Conservation (phyloP, 495 filamentous ascomycete species). For the Amorphotheca resinae region DNA sequence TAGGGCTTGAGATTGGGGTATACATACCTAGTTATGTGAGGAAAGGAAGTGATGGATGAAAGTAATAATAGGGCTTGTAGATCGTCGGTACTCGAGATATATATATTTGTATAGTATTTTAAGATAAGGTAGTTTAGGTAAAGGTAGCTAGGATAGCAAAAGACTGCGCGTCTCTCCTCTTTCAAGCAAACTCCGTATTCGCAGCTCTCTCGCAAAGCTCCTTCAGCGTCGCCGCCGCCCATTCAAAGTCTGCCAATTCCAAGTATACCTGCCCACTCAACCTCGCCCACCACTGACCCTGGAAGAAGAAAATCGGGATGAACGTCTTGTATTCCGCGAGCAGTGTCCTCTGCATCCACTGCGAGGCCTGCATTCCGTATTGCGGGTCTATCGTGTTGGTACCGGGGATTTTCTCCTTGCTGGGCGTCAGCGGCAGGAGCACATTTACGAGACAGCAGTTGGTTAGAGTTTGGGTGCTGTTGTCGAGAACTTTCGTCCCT, state of each 20-base stretch:
- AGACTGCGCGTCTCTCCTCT: too few relatives aligned
- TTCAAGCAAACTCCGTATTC: conserved; percentile 43
- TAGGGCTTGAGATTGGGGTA: too few relatives aligned
- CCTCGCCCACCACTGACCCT: conserved; percentile 50
- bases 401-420: conserved; percentile 3
- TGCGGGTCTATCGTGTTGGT: conserved; percentile 13
- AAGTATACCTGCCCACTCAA: conserved; percentile 73
- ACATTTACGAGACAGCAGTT: conserved; percentile 53
- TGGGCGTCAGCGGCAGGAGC: conserved; percentile 49
- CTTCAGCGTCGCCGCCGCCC: conserved; percentile 47
- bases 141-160: too few relatives aligned
- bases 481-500: conserved; percentile 60
- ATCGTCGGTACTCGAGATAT: too few relatives aligned
- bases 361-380: conserved; percentile 22
- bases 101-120: too few relatives aligned
- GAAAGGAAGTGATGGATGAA: too few relatives aligned
- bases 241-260: conserved; percentile 65
- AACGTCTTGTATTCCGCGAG: conserved; percentile 56
- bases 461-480: conserved; percentile 32
- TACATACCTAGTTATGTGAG: too few relatives aligned
- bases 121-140: too few relatives aligned
- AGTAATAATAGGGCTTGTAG: too few relatives aligned
- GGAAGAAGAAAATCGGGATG: conserved; percentile 48
- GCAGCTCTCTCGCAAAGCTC: conserved; percentile 47
- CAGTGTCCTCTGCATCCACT: conserved; percentile 46